Percentiles rank a stretch among this genome's conserved stretches.
These are phyloP conservation scores for Graphium sp. DNA, from an alignment of 2,329 filamentous ascomycete species.

Conservation along the genomic window DNA sequence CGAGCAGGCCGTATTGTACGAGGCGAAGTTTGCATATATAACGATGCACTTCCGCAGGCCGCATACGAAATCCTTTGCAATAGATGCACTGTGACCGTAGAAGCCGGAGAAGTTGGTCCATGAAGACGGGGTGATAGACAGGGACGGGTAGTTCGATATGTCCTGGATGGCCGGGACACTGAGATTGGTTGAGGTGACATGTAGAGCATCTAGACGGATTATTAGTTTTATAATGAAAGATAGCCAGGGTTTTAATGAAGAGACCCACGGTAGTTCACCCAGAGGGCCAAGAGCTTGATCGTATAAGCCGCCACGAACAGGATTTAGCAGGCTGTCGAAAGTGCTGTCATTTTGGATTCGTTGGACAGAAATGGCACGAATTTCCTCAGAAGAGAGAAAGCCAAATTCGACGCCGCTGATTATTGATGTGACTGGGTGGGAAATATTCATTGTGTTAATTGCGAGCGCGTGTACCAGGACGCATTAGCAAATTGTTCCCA, in stretches of 20 bases:
- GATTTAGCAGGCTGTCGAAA: slow-evolving; percentile 85
- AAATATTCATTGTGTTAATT: slow-evolving; percentile 51
- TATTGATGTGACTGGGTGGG: slow-evolving; percentile 67
- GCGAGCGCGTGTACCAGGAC: too few species aligned
- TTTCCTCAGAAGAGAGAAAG: slow-evolving; percentile 67
- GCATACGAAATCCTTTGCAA: slow-evolving; percentile 72
- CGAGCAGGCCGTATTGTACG: slow-evolving; percentile 66
- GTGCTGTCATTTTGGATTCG: slow-evolving; percentile 84
- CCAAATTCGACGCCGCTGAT: slow-evolving; percentile 82
- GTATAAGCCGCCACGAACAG: slow-evolving; percentile 79
- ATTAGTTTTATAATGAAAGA: not conserved
- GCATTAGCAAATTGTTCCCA: too few species aligned
- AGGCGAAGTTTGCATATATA: slow-evolving; percentile 75
- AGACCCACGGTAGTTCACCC: slow-evolving; percentile 57
- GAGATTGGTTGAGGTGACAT: slow-evolving; percentile 66
- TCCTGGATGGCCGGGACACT: slow-evolving; percentile 83
- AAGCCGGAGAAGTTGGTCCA: slow-evolving; percentile 78
- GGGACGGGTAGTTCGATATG: slow-evolving; percentile 90
- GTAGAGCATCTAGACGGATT: slow-evolving; percentile 57
- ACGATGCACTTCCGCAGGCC: slow-evolving; percentile 58
- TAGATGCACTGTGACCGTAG: slow-evolving; percentile 80
- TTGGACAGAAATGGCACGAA: slow-evolving; percentile 80
- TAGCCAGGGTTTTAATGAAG: slow-evolving; percentile 1
- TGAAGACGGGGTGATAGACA: slow-evolving; percentile 92
- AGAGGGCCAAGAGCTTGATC: slow-evolving; percentile 84